Percentiles rank a stretch among this genome's conserved stretches.
Conservation (phyloP, 2,329 filamentous ascomycete genomes). For the Drechslerella dactyloides region DNA sequence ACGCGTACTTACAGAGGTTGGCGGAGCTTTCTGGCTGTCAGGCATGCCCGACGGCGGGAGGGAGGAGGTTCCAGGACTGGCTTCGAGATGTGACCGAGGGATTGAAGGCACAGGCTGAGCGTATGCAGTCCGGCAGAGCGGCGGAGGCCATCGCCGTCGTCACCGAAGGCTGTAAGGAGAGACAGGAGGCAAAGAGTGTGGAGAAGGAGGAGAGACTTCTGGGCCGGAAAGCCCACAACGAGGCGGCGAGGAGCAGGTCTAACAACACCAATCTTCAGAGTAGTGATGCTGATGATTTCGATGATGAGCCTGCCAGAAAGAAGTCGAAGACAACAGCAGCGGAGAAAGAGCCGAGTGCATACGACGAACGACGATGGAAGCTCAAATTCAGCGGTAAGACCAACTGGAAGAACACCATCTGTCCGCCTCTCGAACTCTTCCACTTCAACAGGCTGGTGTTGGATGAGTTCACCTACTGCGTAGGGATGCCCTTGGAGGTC, state of each 20-base stretch:
- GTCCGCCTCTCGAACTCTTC: slow-evolving; percentile 66
- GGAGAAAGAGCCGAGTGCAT: slow-evolving; percentile 15
- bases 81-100: slow-evolving; percentile 60
- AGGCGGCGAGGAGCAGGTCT: slow-evolving; percentile 4
- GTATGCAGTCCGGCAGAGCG: slow-evolving; percentile 53
- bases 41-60: slow-evolving; percentile 58
- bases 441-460: slow-evolving; percentile 67
- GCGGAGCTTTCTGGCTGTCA: slow-evolving; percentile 62
- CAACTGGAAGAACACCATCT: slow-evolving; percentile 55
- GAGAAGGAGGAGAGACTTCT: slow-evolving; percentile 5
- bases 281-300: slow-evolving; percentile 39
- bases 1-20: slow-evolving; percentile 62
- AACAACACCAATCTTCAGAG: slow-evolving; percentile 10
- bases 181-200: slow-evolving; percentile 2
- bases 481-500: slow-evolving; percentile 57
- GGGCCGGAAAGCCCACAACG: slow-evolving; percentile 27
- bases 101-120: slow-evolving; percentile 59
- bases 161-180: slow-evolving; percentile 14
- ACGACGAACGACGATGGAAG: slow-evolving; percentile 53
- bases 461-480: slow-evolving; percentile 70
- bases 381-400: slow-evolving; percentile 45
- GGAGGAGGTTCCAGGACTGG: slow-evolving; percentile 65
- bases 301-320: slow-evolving; percentile 46
- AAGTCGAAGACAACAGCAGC: slow-evolving; percentile 22
- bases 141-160: slow-evolving; percentile 12